phyloP scores from a whole-genome alignment of 768 basidiomycete genomes.

The Pseudohyphozyma bogoriensis region DNA sequence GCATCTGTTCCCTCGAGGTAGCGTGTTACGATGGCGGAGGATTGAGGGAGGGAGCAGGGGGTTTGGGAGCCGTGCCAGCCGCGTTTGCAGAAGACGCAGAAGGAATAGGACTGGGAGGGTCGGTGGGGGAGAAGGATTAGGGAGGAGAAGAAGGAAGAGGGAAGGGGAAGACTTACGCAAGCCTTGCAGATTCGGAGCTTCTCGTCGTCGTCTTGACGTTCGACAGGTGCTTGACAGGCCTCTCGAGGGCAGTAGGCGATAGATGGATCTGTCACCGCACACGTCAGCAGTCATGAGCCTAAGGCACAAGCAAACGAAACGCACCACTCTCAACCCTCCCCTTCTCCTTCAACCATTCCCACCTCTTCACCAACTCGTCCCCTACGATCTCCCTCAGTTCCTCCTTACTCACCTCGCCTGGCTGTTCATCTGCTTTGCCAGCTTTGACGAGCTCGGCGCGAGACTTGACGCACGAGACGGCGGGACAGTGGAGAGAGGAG shows the following conservation, averaged over 20 bases:
- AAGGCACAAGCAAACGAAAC: neutral
- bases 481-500: constrained; percentile 26
- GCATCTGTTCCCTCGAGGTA: constrained; percentile 15
- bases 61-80: constrained; percentile 30
- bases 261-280: constrained; percentile 21
- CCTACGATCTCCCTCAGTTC: constrained; percentile 29
- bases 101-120: constrained; percentile 5
- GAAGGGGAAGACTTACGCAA: constrained; percentile 3
- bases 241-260: constrained; percentile 29
- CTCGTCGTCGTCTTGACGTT: constrained; percentile 26
- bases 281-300: no score
- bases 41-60: constrained; percentile 25
- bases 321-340: constrained; percentile 28
- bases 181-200: constrained; percentile 24
- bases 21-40: constrained; percentile 18
- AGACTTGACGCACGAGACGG: neutral
- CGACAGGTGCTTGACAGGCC: constrained; percentile 26
- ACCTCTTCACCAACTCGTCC: constrained; percentile 21
- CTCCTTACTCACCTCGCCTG: constrained; percentile 9
- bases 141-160: neutral
- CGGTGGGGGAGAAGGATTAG: neutral
- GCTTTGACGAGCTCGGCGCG: neutral
- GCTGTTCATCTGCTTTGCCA: neutral
- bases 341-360: constrained; percentile 29
- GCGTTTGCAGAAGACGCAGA: constrained; percentile 29